Evolutionary conservation across 2,329 filamentous ascomycete genomes (phyloP).

Genomic region (Nemania bipapillata): DNA sequence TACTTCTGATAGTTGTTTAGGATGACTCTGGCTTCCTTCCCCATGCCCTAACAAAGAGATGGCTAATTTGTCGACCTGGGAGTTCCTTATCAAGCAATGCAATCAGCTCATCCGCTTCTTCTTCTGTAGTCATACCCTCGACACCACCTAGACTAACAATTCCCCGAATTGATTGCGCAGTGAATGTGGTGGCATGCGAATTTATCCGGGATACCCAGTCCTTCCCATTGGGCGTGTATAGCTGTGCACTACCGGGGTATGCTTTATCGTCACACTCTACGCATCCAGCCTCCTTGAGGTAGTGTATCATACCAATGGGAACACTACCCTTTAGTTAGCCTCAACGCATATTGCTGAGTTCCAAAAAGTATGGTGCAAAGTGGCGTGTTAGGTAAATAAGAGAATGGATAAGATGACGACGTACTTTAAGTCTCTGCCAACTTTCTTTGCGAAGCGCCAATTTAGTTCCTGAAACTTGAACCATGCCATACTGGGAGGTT

Average conservation of each 20-base stretch:
- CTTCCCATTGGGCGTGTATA: constrained; percentile 20
- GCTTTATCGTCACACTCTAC: constrained; percentile 32
- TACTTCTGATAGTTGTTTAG: neutral
- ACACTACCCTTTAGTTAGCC: constrained; percentile 25
- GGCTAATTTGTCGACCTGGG: constrained; percentile 22
- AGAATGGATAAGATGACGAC: constrained; percentile 6
- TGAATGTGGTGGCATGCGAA: constrained; percentile 16
- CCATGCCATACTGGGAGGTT: constrained; percentile 33
- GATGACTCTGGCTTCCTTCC: constrained; percentile 28
- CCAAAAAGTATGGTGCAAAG: neutral
- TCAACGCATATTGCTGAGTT: neutral
- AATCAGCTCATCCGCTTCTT: constrained; percentile 34
- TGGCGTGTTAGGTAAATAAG: neutral
- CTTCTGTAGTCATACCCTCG: constrained; percentile 33
- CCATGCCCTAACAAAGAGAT: constrained; percentile 36
- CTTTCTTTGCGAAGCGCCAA: constrained; percentile 33
- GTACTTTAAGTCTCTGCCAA: constrained; percentile 34
- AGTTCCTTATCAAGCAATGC: constrained; percentile 21
- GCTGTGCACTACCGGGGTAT: constrained; percentile 23
- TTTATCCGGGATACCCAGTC: constrained; percentile 25
- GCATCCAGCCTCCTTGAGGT: constrained; percentile 34
- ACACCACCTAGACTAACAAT: constrained; percentile 35
- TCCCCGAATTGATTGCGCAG: constrained; percentile 31
- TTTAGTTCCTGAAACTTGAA: constrained; percentile 34
- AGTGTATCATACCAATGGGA: constrained; percentile 33